Evolutionary conservation across 2,329 filamentous ascomycete species (phyloP).

Genomic region (Trichoderma semiorbis): DNA sequence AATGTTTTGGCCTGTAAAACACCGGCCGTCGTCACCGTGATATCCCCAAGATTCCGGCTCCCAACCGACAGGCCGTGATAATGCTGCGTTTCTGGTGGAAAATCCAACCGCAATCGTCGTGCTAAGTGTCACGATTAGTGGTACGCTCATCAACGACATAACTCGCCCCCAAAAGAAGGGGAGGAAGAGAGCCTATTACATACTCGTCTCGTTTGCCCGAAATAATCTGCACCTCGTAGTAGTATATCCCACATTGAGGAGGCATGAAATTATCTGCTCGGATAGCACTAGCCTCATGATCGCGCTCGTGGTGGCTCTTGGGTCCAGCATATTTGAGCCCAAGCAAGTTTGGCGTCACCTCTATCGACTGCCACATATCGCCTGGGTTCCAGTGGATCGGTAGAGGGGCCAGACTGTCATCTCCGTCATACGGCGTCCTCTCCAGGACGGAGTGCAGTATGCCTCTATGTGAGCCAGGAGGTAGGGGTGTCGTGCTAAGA

Average conservation of each 20-base stretch:
- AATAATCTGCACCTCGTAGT: slow-evolving; percentile 69
- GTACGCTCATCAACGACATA: background rate
- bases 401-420: slow-evolving; percentile 60
- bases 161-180: too few relatives aligned
- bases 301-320: slow-evolving; percentile 48
- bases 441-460: slow-evolving; percentile 84
- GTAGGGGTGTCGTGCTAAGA: slow-evolving; percentile 41
- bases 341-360: slow-evolving; percentile 69
- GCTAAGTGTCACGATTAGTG: slow-evolving; percentile 33
- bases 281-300: slow-evolving; percentile 76
- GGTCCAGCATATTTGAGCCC: slow-evolving; percentile 61
- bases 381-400: slow-evolving; percentile 78
- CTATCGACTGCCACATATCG: slow-evolving; percentile 71
- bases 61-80: slow-evolving; percentile 61
- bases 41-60: slow-evolving; percentile 67
- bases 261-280: slow-evolving; percentile 86
- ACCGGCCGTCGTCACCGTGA: slow-evolving; percentile 65
- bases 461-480: slow-evolving; percentile 62
- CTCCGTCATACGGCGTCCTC: slow-evolving; percentile 62
- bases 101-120: slow-evolving; percentile 63
- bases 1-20: slow-evolving; percentile 53
- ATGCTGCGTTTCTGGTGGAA: slow-evolving; percentile 49
- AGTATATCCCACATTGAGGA: slow-evolving; percentile 86
- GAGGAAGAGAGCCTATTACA: slow-evolving; percentile 22
- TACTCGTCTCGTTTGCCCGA: slow-evolving; percentile 54